These are phyloP conservation scores for Corchorus olitorius DNA, from an alignment of 345 rosid species.

Conservation along the genomic window DNA sequence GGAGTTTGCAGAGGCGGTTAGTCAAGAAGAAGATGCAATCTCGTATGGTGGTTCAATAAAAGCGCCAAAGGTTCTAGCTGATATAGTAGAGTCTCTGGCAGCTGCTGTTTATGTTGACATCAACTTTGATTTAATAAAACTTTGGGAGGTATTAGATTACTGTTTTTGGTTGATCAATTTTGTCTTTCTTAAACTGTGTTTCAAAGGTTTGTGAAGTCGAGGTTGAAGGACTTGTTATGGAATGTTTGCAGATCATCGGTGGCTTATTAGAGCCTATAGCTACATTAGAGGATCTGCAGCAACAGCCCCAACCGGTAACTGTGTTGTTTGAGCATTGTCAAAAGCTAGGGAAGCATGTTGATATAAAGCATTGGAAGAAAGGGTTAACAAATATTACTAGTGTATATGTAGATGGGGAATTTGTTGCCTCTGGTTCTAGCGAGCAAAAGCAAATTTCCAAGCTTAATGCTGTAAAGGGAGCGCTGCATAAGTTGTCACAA, in stretches of 20 bases:
- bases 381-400: constrained; percentile 39
- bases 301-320: constrained; percentile 74
- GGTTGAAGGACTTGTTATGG: neutral
- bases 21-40: constrained; percentile 48
- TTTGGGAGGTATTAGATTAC: constrained; percentile 63
- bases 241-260: constrained; percentile 54
- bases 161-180: neutral
- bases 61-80: constrained; percentile 88
- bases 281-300: constrained; percentile 52
- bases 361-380: constrained; percentile 42
- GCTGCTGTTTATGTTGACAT: constrained; percentile 74
- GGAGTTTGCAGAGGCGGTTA: constrained; percentile 58
- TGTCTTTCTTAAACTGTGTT: neutral
- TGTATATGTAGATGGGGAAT: constrained; percentile 52
- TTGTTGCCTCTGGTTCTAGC: constrained; percentile 56
- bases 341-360: constrained; percentile 55
- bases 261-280: constrained; percentile 71
- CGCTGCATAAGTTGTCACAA: constrained; percentile 46
- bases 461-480: constrained; percentile 66
- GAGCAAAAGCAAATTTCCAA: constrained; percentile 65
- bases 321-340: constrained; percentile 61
- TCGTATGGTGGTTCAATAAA: constrained; percentile 63
- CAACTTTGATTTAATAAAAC: constrained; percentile 48
- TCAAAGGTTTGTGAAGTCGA: neutral
- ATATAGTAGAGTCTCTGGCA: constrained; percentile 71